Base-by-base conservation (phyloP, 768 basidiomycete species). In the Psilocybe tampanensis region DNA sequence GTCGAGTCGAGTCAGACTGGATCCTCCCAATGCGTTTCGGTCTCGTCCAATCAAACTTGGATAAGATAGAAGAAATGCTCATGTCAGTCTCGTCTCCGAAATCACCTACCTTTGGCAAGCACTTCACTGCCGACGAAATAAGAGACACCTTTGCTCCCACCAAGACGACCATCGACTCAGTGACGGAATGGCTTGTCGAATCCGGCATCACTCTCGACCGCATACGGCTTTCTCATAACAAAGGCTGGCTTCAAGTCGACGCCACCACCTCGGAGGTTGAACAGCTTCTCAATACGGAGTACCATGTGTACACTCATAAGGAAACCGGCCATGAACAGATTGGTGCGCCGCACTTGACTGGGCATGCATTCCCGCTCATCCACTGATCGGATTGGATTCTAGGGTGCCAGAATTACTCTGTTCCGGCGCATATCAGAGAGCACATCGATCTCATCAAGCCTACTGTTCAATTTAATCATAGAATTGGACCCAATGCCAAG, bases 21-120 rank as follows among this genome's bases (percentile, higher is more conserved):
- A 32, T 74, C 44, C 68, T 83, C 13, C 79, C 81, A 18, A 72
- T 83, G 61, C 76, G 78, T n/a, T 75, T 84, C 50, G 81, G 77
- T 24, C 73, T 85, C 29, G 65, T 70, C 13, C 83, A 84, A 63
- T 65, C 66, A 18, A 79, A 83, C 58, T 62, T 81, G 32, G 66
- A 78, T 47, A 69, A 68, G 12, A 64, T 85, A 45, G 80, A 80
- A 61, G 73, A 72, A 2, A 71, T 76, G 56, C 74, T 85, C 29
- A 67, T 74, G 57, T 73, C 73, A 23, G 76, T 83, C 24, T 79
- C 82, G 4, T 74, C 81, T 47, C 82, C 82, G 4, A 72, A 74
- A 11, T 83, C 82, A 1, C 71, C 71, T 2, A 72, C 69, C 58
- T 85, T 80, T 60, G 80, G 81, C 19, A 68, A 78, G 55, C 83